Evolutionary conservation across 306 rosid genomes (phyloP).

Genomic region (Acacia acuminata): DNA sequence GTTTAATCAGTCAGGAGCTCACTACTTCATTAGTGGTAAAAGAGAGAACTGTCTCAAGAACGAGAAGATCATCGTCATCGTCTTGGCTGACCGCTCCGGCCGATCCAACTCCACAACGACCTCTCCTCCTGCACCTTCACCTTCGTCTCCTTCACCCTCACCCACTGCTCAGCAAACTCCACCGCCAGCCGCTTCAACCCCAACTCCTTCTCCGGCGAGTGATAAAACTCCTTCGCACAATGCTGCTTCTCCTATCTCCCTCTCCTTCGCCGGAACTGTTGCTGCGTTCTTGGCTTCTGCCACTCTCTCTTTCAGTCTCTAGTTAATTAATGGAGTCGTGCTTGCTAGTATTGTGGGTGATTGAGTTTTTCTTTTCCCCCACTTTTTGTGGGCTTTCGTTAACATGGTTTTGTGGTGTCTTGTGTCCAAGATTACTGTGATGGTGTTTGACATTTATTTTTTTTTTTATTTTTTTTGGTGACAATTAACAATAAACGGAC

Average conservation of each 20-base stretch:
- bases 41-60: slow-evolving; percentile 70
- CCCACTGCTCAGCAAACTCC: slow-evolving; percentile 32
- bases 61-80: slow-evolving; percentile 72
- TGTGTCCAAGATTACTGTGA: slow-evolving; percentile 34
- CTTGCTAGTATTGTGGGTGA: slow-evolving; percentile 22
- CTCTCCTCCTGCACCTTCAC: slow-evolving; percentile 41
- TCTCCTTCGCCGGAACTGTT: slow-evolving; percentile 49
- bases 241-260: slow-evolving; percentile 52
- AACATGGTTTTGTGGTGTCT: slow-evolving; percentile 25
- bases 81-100: slow-evolving; percentile 68
- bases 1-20: slow-evolving; percentile 61
- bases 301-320: slow-evolving; percentile 44
- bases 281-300: slow-evolving; percentile 71
- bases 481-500: slow-evolving; percentile 28
- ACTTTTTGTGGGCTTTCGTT: not conserved
- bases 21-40: slow-evolving; percentile 80
- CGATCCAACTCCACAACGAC: slow-evolving; percentile 35
- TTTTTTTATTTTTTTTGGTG: slow-evolving; percentile 36
- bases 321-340: not conserved
- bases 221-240: slow-evolving; percentile 51
- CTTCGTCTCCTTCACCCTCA: not conserved
- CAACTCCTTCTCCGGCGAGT: slow-evolving; percentile 52
- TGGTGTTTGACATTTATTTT: slow-evolving; percentile 28
- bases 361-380: not conserved
- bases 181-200: slow-evolving; percentile 39